These are phyloP conservation scores for Talaromyces piceae DNA, from an alignment of 2,329 filamentous ascomycete genomes.

Conservation along the genomic window DNA sequence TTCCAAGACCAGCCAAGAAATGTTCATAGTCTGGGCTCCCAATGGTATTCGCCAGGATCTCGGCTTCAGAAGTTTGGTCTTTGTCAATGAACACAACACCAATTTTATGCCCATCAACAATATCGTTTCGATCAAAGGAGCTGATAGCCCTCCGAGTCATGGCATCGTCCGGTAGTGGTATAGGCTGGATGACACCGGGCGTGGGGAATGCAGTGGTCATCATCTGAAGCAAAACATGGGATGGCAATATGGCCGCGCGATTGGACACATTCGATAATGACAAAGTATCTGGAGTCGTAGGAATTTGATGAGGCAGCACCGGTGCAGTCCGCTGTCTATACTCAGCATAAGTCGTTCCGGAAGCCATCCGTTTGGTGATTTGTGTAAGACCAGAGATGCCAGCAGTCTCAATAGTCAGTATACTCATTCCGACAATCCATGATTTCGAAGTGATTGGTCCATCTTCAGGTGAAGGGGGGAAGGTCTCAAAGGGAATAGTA, in stretches of 20 bases:
- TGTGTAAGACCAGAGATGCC: constrained; percentile 41
- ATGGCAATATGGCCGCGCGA: constrained; percentile 37
- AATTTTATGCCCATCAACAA: constrained; percentile 90
- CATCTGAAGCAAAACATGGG: constrained; percentile 40
- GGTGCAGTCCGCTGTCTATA: constrained; percentile 42
- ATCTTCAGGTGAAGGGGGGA: constrained; percentile 34
- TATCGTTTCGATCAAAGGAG: constrained; percentile 77
- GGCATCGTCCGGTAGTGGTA: constrained; percentile 68
- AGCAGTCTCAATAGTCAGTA: constrained; percentile 44
- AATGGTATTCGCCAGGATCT: constrained; percentile 78
- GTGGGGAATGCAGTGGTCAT: constrained; percentile 37
- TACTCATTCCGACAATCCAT: constrained; percentile 46
- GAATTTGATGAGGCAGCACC: constrained; percentile 39
- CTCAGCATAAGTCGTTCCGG: constrained; percentile 42
- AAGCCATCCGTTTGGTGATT: constrained; percentile 45
- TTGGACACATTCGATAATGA: constrained; percentile 30
- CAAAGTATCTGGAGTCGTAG: constrained; percentile 32
- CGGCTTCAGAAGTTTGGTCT: constrained; percentile 70
- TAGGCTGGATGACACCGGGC: constrained; percentile 53
- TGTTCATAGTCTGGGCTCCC: constrained; percentile 83
- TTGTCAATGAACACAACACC: constrained; percentile 91
- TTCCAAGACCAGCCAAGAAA: constrained; percentile 76
- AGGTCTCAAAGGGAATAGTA: constrained; percentile 37
- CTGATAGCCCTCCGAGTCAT: constrained; percentile 65
- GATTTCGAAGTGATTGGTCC: constrained; percentile 39